Conservation (phyloP, 306 rosid species). For the Prunus davidiana region DNA sequence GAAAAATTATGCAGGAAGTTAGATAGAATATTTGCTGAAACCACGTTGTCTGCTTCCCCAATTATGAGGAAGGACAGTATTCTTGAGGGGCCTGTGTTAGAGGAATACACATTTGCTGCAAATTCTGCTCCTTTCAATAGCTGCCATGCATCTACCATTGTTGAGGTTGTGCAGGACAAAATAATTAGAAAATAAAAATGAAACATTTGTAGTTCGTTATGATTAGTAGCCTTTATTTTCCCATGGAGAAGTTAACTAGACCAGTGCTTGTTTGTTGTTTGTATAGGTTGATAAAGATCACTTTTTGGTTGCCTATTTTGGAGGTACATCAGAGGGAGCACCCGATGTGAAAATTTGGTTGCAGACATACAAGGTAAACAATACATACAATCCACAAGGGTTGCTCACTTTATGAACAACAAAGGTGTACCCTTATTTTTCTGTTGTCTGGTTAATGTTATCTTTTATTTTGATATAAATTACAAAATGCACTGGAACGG, state of each 20-base stretch:
- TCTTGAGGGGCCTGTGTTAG: slow-evolving; percentile 44
- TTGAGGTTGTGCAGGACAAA: slow-evolving; percentile 53
- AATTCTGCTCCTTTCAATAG: slow-evolving; percentile 66
- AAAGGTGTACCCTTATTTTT: not conserved
- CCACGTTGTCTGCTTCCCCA: slow-evolving; percentile 19
- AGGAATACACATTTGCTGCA: slow-evolving; percentile 63
- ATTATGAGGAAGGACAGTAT: slow-evolving; percentile 29
- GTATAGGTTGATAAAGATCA: slow-evolving; percentile 67
- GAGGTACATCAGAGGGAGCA: slow-evolving; percentile 71
- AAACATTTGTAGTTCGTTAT: not conserved
- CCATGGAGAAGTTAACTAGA: not conserved
- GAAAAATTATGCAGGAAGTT: slow-evolving; percentile 39
- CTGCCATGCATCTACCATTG: slow-evolving; percentile 96
- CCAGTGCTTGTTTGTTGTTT: slow-evolving; percentile 20
- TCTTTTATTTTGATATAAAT: not conserved
- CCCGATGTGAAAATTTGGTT: slow-evolving; percentile 93
- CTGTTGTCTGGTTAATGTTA: not conserved
- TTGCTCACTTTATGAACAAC: not conserved
- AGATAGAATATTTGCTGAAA: slow-evolving; percentile 11
- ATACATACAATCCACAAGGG: not conserved
- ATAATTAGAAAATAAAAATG: not conserved
- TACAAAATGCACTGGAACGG: not conserved
- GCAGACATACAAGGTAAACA: slow-evolving; percentile 64
- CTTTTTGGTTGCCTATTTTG: slow-evolving; percentile 82
- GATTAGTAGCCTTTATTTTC: not conserved